These are phyloP conservation scores for Rhizophagus clarus DNA, from an alignment of 192 early-diverging fungal species.

Conservation along the genomic window DNA sequence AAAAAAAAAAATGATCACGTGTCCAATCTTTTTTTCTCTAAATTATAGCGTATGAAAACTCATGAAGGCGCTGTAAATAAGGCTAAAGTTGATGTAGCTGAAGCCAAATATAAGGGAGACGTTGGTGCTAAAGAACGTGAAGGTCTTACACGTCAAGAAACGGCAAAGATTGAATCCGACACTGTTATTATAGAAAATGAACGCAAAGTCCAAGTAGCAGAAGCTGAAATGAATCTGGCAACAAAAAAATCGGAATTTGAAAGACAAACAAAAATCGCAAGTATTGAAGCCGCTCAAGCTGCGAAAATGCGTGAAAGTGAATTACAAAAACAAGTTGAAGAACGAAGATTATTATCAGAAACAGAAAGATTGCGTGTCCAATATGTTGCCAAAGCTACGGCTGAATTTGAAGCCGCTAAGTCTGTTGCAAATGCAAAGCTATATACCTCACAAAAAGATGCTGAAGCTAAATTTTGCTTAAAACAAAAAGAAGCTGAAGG, in stretches of 20 bases:
- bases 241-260: conserved; percentile 42
- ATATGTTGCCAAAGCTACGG: conserved; percentile 47
- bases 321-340: conserved; percentile 51
- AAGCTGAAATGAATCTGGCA: conserved; percentile 43
- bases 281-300: conserved; percentile 54
- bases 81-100: conserved; percentile 60
- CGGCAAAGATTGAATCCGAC: conserved; percentile 12
- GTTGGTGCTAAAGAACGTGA: conserved; percentile 56
- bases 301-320: conserved; percentile 44
- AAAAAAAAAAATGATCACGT: conserved; percentile 24
- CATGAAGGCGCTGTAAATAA: conserved; percentile 60
- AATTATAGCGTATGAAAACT: conserved; percentile 3
- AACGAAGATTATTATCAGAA: conserved; percentile 42
- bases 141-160: conserved; percentile 49
- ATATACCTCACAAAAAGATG: conserved; percentile 40
- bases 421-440: conserved; percentile 46
- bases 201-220: conserved; percentile 40
- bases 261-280: conserved; percentile 44
- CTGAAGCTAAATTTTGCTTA: conserved; percentile 39
- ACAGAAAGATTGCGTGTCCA: conserved; percentile 50
- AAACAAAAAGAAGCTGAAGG: conserved; percentile 52
- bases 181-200: conserved; percentile 36
- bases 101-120: conserved; percentile 47
- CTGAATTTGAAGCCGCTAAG: conserved; percentile 47
- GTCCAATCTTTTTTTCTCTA: not conserved